Evolutionary conservation across 306 rosid species (phyloP), one percentile per base, ranked within the genome.

Genomic region (Prunus davidiana): DNA sequence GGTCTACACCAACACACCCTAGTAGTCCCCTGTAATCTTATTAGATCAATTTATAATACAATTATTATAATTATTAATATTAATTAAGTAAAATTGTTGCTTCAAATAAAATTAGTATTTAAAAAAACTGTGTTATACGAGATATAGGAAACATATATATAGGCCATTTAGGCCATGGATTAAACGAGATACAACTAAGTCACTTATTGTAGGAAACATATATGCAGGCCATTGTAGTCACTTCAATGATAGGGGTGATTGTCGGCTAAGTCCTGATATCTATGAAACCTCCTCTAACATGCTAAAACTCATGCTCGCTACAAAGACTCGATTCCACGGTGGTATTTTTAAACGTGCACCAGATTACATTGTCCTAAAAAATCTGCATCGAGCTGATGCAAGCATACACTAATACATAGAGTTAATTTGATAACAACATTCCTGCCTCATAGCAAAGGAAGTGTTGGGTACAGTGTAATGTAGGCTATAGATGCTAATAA

Each of bases 361-460:
- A 52, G 52, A 76, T 81, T 57, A 75, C 65, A 32, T 73, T 50
- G 78, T 28, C 56, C 50, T 76, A 67, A 58, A 3, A 65, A 54
- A 18, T 27, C 76, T 82, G 91, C 87, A 83, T 83, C 88, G 79
- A 83, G 86, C 7, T 80, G 83, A 85, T 86, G 94, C 88, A 87
- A 71, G 67, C 11, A 72, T 78, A 82, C 16, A 74, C 67, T 75
- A 73, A 79, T 61, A 81, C 80, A 85, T 62, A 78, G 55, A 71
- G 57, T 52, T 78, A 25, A 15, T 16, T 41, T 20, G 4, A 6
- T 34, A 45, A 12, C 64, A 72, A 52, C 67, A 45, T 58, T 50
- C 47, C 25, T 27, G 58, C 66, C 74, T 80, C 67, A 32, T 12
- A 30, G 45, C 71, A 78, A 71, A 20, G 70, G 68, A 5, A 12